Percentiles rank a stretch among this genome's conserved stretches.
Conservation (phyloP, 2,329 filamentous ascomycete genomes). For the Aspergillus costaricaensis region DNA sequence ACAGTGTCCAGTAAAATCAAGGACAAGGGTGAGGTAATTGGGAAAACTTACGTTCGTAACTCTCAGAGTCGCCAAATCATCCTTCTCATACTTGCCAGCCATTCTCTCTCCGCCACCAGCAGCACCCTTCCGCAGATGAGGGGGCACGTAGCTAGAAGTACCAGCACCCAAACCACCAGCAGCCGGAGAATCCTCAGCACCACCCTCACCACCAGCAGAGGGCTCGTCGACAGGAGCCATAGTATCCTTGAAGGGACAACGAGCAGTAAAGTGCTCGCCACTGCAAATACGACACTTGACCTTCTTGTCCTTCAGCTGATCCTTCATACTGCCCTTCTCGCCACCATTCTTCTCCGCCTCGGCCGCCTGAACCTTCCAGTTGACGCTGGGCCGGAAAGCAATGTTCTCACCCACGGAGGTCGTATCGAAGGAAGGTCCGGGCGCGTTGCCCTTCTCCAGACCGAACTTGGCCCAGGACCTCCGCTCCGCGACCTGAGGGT, state of each 20-base stretch:
- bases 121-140: conserved; percentile 76
- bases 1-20: not conserved
- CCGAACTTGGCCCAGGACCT: conserved; percentile 94
- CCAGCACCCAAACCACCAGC: conserved; percentile 63
- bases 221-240: conserved; percentile 71
- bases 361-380: conserved; percentile 90
- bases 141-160: conserved; percentile 89
- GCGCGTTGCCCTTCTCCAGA: conserved; percentile 77
- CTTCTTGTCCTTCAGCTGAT: conserved; percentile 91
- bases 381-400: conserved; percentile 86
- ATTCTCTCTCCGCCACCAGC: conserved; percentile 72
- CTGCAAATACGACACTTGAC: conserved; percentile 99
- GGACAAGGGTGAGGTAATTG: not conserved
- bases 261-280: conserved; percentile 98
- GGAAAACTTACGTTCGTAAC: conserved; percentile 84
- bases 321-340: conserved; percentile 64
- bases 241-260: conserved; percentile 99
- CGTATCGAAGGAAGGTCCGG: conserved; percentile 83
- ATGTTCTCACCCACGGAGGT: conserved; percentile 97
- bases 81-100: conserved; percentile 90
- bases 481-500: conserved; percentile 93
- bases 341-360: conserved; percentile 58
- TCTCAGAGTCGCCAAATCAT: conserved; percentile 92
- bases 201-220: conserved; percentile 42
- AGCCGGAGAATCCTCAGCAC: conserved; percentile 45